Evolutionary conservation across 2,329 filamentous ascomycete species (phyloP).

Genomic region (Fusarium ramigenum): DNA sequence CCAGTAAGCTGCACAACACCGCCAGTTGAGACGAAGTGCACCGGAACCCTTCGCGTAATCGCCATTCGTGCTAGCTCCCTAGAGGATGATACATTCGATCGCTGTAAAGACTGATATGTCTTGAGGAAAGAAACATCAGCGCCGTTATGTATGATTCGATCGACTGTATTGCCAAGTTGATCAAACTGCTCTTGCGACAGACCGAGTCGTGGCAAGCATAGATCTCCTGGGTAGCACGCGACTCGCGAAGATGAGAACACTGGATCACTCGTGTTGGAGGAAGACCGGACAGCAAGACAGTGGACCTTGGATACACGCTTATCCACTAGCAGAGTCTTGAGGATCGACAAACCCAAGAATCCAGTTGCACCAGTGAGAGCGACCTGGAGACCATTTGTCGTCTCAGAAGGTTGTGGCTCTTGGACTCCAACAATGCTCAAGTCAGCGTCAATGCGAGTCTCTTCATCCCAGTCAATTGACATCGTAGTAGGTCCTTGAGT

Average conservation of each 20-base stretch:
- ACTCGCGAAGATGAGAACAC: neutral
- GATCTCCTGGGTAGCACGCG: neutral
- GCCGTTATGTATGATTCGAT: constrained; percentile 60
- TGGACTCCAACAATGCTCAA: fast-evolving
- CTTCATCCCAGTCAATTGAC: neutral
- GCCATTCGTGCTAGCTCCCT: constrained; percentile 42
- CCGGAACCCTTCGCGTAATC: constrained; percentile 37
- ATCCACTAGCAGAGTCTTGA: neutral
- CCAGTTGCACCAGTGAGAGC: neutral
- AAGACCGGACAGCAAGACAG: neutral
- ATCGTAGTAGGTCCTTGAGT: neutral
- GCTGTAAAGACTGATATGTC: constrained; percentile 41
- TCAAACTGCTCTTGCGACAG: neutral
- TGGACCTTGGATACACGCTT: neutral
- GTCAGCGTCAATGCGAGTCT: neutral
- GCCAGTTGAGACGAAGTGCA: constrained; percentile 52
- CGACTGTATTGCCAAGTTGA: neutral
- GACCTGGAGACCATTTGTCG: neutral
- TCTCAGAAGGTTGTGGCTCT: fast-evolving
- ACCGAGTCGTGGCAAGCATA: neutral
- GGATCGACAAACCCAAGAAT: neutral
- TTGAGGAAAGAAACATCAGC: constrained; percentile 49
- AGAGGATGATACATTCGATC: constrained; percentile 46
- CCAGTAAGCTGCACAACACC: constrained; percentile 8
- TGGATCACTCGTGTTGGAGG: neutral